Evolutionary conservation across 1,139 yeast species (phyloP), one percentile per base, ranked within the genome.

Genomic region (Saccharomycopsis hybrid): DNA sequence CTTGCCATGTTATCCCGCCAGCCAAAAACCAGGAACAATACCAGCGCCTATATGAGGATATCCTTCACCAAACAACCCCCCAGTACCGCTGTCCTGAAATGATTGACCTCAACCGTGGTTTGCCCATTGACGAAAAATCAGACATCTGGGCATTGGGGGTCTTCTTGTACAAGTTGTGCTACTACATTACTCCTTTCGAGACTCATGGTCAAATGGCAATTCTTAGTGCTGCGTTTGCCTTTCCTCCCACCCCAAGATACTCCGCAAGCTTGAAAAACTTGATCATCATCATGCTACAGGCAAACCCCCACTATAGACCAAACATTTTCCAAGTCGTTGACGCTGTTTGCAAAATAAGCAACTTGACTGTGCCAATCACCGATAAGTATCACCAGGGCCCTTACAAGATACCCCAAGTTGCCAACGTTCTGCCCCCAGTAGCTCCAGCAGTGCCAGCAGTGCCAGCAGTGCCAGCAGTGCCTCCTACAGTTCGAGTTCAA

Each of bases 71-170:
- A 59, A 85, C 95, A 0, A 85, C 95, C 0, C 92, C 92, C 0
- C 95, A 85, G 62, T 85, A 85, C 58, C 69, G 95, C 52, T 71
- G 88, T 0, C 95, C 95, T 1, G 95, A 85, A 62, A 85, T 85
- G 92, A 72, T 85, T 43, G 92, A 85, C 60, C 69, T 85, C 44
- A 78, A 78, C 58, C 69, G 82, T 50, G 80, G 83, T 2, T 68
- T 74, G 47, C 82, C 90, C 4, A 80, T 85, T 37, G 87, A 85
- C 62, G 86, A 83, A 57, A 83, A 82, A 64, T 76, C 86, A 1
- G 95, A 85, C 64, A 80, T 85, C 37, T 85, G 95, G 95, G 95
- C 94, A 0, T 65, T 85, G 41, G 95, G 95, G 9, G 84, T 86
- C 35, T 83, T 85, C 57, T 67, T 85, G 30, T 85, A 82, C 67